These are phyloP conservation scores for Zelopaecilomyces penicillatus DNA, from an alignment of 2,329 filamentous ascomycete species.

Conservation along the genomic window DNA sequence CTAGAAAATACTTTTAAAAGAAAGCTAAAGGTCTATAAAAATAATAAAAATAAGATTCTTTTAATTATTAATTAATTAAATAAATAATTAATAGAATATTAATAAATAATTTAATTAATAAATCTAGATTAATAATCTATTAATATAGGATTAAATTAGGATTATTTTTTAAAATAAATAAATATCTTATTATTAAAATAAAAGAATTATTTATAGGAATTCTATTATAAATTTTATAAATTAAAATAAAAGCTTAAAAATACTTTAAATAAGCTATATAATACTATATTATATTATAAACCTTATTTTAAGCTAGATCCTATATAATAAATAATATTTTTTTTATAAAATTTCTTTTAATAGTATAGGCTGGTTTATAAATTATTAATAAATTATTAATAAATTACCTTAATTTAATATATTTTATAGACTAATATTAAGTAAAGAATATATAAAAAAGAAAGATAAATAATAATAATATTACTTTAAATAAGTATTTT, in stretches of 20 bases:
- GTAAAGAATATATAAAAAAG: too few relatives aligned
- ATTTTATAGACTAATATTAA: too few relatives aligned
- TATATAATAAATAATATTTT: background rate
- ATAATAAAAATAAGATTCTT: too few relatives aligned
- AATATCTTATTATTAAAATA: background rate
- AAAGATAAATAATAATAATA: too few relatives aligned
- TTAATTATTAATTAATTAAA: background rate
- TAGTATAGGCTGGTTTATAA: background rate
- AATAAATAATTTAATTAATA: background rate
- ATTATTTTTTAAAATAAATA: background rate
- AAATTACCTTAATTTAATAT: background rate
- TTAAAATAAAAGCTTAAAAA: background rate
- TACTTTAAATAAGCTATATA: background rate
- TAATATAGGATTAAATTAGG: background rate
- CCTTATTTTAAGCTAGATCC: background rate
- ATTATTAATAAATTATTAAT: background rate
- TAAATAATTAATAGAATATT: background rate
- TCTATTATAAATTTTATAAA: background rate
- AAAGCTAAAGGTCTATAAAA: too few relatives aligned
- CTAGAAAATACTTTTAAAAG: too few relatives aligned
- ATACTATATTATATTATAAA: slow-evolving; percentile 1
- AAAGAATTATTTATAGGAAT: background rate
- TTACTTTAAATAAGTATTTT: too few relatives aligned
- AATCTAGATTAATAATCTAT: background rate
- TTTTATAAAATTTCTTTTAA: background rate